A percentile compares a stretch with the other conserved stretches of the same genome.
phyloP scores from a whole-genome alignment of 208 protist species.

The Acanthamoeba quina region DNA sequence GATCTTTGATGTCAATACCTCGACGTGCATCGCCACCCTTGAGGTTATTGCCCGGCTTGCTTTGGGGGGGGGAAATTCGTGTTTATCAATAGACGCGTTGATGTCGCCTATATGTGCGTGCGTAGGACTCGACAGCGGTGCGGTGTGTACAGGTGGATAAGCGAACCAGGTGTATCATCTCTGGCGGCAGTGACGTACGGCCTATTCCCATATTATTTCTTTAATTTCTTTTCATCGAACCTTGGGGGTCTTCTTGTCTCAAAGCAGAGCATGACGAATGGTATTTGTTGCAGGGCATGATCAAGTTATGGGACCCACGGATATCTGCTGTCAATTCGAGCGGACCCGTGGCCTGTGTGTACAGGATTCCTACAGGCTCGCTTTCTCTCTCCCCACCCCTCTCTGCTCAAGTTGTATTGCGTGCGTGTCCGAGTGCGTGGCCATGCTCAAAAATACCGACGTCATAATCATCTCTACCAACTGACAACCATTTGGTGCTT shows the following conservation, averaged over 20 bases:
- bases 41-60: not conserved
- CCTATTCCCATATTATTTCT: not conserved
- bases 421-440: too few species aligned
- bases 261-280: not conserved
- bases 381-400: not conserved
- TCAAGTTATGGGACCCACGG: constrained; percentile 60
- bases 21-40: constrained; percentile 23
- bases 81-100: not conserved
- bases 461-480: not conserved
- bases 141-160: constrained; percentile 35
- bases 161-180: constrained; percentile 39
- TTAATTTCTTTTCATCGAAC: not conserved
- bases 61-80: too few species aligned
- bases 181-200: constrained; percentile 40
- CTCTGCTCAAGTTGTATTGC: too few species aligned
- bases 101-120: not conserved
- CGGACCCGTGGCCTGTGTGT: not conserved
- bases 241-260: too few species aligned
- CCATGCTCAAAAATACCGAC: not conserved
- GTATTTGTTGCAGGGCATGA: not conserved
- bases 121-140: not conserved
- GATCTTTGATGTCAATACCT: not conserved
- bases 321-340: not conserved
- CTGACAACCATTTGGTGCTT: too few species aligned
- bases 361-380: constrained; percentile 1